Conservation (phyloP, 2,329 filamentous ascomycete species). For the Pseudocercospora vitis region DNA sequence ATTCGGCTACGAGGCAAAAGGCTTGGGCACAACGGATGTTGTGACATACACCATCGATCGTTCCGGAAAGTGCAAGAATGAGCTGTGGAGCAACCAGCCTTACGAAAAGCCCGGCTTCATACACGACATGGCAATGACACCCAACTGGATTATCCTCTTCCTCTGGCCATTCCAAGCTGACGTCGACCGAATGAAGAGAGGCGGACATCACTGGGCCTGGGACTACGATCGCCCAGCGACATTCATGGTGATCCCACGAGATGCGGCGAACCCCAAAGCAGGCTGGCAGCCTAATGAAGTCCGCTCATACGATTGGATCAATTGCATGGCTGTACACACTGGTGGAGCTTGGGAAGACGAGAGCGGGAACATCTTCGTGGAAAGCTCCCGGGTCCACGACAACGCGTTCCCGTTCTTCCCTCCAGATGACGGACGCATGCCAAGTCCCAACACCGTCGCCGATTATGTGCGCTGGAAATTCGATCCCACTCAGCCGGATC, state of each 20-base stretch:
- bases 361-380: conserved; percentile 41
- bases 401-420: conserved; percentile 49
- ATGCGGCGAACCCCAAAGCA: conserved; percentile 19
- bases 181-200: conserved; percentile 39
- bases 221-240: conserved; percentile 30
- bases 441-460: conserved; percentile 39
- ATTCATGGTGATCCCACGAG: conserved; percentile 31
- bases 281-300: conserved; percentile 25
- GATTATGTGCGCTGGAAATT: conserved; percentile 48
- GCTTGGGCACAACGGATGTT: conserved; percentile 38
- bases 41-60: conserved; percentile 44
- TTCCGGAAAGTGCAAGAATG: conserved; percentile 41
- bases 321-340: conserved; percentile 45
- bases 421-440: conserved; percentile 36
- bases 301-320: conserved; percentile 24
- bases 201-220: conserved; percentile 45
- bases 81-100: conserved; percentile 44
- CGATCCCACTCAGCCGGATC: conserved; percentile 38
- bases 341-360: conserved; percentile 46
- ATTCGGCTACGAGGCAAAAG: conserved; percentile 46
- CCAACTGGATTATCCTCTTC: conserved; percentile 43
- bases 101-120: conserved; percentile 40
- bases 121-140: conserved; percentile 43
- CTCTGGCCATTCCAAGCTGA: conserved; percentile 42
- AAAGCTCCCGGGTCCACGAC: conserved; percentile 42